Evolutionary conservation across 78 protist species (phyloP).

Genomic region (slime mould (Dictyostelium discoideum)): DNA sequence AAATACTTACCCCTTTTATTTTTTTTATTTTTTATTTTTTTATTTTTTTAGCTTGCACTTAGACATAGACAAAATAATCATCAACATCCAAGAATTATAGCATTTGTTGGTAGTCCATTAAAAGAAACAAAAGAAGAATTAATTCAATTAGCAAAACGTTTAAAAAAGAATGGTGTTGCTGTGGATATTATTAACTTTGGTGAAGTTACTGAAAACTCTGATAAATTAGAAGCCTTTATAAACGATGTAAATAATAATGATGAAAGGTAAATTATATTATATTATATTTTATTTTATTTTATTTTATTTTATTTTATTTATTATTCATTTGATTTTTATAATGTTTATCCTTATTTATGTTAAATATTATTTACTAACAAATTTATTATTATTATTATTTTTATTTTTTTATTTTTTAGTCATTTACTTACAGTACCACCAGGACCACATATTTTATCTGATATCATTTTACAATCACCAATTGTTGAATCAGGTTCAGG

Average conservation of each 20-base stretch:
- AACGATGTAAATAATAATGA: constrained; percentile 92
- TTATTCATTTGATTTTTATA: not conserved
- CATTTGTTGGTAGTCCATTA: constrained; percentile 95
- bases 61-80: constrained; percentile 94
- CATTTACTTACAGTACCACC: constrained; percentile 93
- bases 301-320: too few relatives aligned
- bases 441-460: constrained; percentile 92
- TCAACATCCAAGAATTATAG: constrained; percentile 94
- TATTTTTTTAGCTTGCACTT: constrained; percentile 85
- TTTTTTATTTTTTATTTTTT: not conserved
- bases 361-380: not conserved
- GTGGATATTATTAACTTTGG: constrained; percentile 96
- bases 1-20: not conserved
- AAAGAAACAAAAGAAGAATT: constrained; percentile 69
- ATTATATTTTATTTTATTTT: too few relatives aligned
- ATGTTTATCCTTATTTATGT: not conserved
- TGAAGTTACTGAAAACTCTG: constrained; percentile 87
- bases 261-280: constrained; percentile 59
- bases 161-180: constrained; percentile 93
- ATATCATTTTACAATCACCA: constrained; percentile 85
- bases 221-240: constrained; percentile 91
- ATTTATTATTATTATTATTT: too few relatives aligned
- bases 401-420: constrained; percentile 1
- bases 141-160: constrained; percentile 89
- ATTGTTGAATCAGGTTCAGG: constrained; percentile 73